Evolutionary conservation across 23 red algal genomes (phyloP).

Genomic region (Gracilariopsis chorda): DNA sequence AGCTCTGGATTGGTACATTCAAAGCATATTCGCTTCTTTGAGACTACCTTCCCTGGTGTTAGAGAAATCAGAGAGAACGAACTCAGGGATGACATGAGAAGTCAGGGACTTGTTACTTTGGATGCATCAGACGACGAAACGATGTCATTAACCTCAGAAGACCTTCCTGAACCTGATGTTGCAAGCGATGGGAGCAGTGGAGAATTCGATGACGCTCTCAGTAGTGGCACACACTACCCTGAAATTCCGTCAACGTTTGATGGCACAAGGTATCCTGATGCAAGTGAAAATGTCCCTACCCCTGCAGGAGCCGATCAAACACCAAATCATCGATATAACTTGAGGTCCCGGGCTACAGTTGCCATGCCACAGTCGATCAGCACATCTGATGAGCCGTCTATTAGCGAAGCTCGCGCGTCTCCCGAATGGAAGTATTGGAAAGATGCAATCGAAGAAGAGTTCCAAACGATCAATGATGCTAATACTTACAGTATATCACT

Average conservation of each 20-base stretch:
- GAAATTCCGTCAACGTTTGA: neutral
- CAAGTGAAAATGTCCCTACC: neutral
- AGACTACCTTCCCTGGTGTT: neutral
- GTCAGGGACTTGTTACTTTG: neutral
- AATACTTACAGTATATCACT: neutral
- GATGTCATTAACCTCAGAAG: neutral
- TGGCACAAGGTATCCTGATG: neutral
- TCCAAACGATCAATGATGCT: neutral
- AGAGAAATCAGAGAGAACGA: neutral
- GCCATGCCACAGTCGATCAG: neutral
- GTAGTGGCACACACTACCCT: neutral
- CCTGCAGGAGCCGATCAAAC: neutral
- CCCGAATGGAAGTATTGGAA: neutral
- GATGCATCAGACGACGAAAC: neutral
- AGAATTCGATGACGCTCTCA: neutral
- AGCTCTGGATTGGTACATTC: neutral
- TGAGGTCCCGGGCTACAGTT: neutral
- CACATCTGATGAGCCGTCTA: slow-evolving; percentile 8
- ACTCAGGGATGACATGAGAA: neutral
- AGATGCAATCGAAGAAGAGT: slow-evolving; percentile 15
- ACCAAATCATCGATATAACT: neutral
- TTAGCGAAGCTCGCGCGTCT: neutral
- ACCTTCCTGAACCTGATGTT: neutral
- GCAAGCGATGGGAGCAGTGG: neutral
- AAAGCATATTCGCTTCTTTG: slow-evolving; percentile 14